Evolutionary conservation across 139 green algal species (phyloP), one percentile per base, ranked within the genome.

Genomic region (Closterium sp.): DNA sequence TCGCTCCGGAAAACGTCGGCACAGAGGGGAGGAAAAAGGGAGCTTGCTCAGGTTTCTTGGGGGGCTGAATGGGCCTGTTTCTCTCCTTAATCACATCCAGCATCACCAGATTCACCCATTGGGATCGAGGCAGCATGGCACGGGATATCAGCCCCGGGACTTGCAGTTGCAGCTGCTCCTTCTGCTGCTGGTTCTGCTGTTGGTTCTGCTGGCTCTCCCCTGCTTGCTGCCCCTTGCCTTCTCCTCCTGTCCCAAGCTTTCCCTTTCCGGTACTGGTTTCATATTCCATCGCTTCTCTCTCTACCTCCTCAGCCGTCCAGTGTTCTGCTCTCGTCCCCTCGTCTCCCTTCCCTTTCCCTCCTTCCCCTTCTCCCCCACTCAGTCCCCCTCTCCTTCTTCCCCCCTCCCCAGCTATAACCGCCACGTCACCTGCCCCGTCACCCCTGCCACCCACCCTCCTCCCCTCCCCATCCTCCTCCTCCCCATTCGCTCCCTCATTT

Each of bases 21-120:
- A 95, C n/a, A 9, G 92, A 94, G 27, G 98, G 98, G 88, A 99
- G 95, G 97, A 99, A 99, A 95, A 99, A 99, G 62, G 98, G 98
- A 28, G 98, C 98, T 1, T 96, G 94, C 70, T 97, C 96, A 13
- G 97, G 98, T 96, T 99, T 99, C 93, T 98, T 98, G 31, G 97
- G 96, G 0, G 97, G 96, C 89, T 97, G 89, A 1, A 97, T 94
- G 0, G 98, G 97, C 92, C 98, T 99, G 95, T 98, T 99, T 73
- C 98, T 95, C 13, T 88, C 92, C 62, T 98, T 98, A 95, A 99
- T 99, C 50, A 95, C 95, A 88, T 99, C 97, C 45, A 99, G 95
- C 92, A 98, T 96, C 38, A 97, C 90, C 88, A 99, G 95, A 91
- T 88, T 96, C 79, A 98, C 93, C 98, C 98, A 99, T 94, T 99